Evolutionary conservation across 495 filamentous ascomycete genomes (phyloP), one percentile per base, ranked within the genome.

Genomic region (Lepraria neglecta): DNA sequence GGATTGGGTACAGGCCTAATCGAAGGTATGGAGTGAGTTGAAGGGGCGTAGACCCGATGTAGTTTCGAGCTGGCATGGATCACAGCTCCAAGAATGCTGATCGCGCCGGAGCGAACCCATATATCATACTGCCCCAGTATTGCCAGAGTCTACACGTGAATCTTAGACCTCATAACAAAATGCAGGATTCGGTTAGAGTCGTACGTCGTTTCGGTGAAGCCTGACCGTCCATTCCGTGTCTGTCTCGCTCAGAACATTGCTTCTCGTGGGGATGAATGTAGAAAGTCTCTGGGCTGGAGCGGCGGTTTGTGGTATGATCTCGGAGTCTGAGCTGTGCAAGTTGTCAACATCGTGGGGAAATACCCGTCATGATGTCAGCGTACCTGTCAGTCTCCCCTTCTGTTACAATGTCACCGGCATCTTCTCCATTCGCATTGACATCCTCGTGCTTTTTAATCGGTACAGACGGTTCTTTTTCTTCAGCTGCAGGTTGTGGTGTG

Each of bases 111-210:
- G 47, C 76, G 77, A 3, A 92, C 80, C 71, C 80, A 82, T 24
- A 95, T 62, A 55, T 88, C 87, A 74, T 86, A 95, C 62, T 85
- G 84, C 5, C 90, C 90, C 3, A 92, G 68, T 28, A 90, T 69
- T 11, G 86, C 80, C 35, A 91, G 66, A 24, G 81, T 86, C 84
- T 91, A 60, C 46, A 40, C 43, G 51, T 59, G 50, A 17, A 65
- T 51, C 19, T 63, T 44, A 61, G 47, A 63, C 12, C 31, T 45
- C 27, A 28, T 44, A 24, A 59, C 58, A 9, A 27, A 40, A 6
- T 51, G 31, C 31, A 61, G 40, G 6, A 17, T 21, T 31, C 52
- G 53, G 44, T 5, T 62, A 65, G 19, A 46, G 58, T 7, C 47
- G 61, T 62, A 79, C 80, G 67, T 83, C 80, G 63, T 77, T 79